Percentiles rank a stretch among this genome's conserved stretches.
Evolutionary conservation across 1,139 yeast genomes (phyloP).

Genomic region (Zhuliangozyma parablackwelliae): DNA sequence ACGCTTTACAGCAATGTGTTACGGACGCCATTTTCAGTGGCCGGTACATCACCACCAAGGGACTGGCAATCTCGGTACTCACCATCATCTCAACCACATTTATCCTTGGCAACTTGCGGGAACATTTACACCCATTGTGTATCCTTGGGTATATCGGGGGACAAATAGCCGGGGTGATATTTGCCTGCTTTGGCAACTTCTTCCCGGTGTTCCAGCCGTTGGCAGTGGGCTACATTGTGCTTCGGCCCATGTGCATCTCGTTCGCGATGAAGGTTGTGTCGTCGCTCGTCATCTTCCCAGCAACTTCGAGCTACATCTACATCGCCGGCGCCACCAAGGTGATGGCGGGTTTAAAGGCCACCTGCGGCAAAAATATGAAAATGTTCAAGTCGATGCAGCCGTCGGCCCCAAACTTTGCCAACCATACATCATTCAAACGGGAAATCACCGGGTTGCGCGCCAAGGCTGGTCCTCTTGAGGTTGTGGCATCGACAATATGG

Average conservation of each 20-base stretch:
- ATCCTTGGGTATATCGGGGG: slow-evolving; percentile 21
- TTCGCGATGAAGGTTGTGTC: slow-evolving; percentile 17
- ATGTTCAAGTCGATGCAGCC: slow-evolving; percentile 27
- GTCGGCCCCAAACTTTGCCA: slow-evolving; percentile 21
- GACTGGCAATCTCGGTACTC: slow-evolving; percentile 23
- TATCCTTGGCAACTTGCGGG: slow-evolving; percentile 20
- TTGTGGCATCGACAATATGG: slow-evolving; percentile 17
- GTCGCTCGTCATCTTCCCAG: slow-evolving; percentile 25
- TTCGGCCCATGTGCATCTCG: slow-evolving; percentile 25
- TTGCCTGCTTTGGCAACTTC: slow-evolving; percentile 22
- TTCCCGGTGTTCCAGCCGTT: slow-evolving; percentile 25
- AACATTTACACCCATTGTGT: slow-evolving; percentile 16
- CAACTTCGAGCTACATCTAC: slow-evolving; percentile 24
- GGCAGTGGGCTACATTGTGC: slow-evolving; percentile 15
- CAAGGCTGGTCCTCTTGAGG: slow-evolving; percentile 18
- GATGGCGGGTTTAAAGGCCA: slow-evolving; percentile 13
- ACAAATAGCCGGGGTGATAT: slow-evolving; percentile 18
- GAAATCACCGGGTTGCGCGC: slow-evolving; percentile 19
- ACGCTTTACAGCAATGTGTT: slow-evolving; percentile 17
- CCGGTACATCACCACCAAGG: slow-evolving; percentile 22
- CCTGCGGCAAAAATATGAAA: slow-evolving; percentile 18
- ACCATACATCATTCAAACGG: slow-evolving; percentile 17
- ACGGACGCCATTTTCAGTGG: slow-evolving; percentile 23
- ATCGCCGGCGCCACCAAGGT: slow-evolving; percentile 16
- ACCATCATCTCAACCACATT: slow-evolving; percentile 22